Base-by-base conservation (phyloP, 192 early-diverging fungal genomes). In the Obelidium mucronatum region DNA sequence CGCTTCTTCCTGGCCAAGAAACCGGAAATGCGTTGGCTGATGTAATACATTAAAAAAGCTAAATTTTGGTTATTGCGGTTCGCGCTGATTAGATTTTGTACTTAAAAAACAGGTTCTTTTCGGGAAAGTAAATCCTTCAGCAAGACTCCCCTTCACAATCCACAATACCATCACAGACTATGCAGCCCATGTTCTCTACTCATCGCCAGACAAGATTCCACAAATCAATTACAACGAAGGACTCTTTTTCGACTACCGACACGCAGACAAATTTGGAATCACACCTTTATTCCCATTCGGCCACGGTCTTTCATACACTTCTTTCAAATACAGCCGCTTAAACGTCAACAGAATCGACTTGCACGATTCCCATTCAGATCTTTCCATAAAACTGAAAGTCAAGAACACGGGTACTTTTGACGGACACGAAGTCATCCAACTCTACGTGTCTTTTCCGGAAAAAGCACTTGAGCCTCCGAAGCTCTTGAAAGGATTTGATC, bases 91-190 rank as follows among this genome's bases (percentile, higher is more conserved):
- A n/a, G n/a, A n/a, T n/a, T n/a, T n/a, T n/a, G n/a, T n/a, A n/a
- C n/a, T n/a, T n/a, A n/a, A n/a, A n/a, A n/a, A n/a, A 19, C 28
- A 59, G 56, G 56, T 65, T 39, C 76, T 92, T 1, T 92, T 90
- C 73, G 90, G 91, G n/a, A 74, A 88, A 44, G 83, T 91, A 44
- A 91, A 90, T 61, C 91, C 91, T 19, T 87, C 86, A 36, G 90
- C 84, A 30, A 78, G 89, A n/a, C 79, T 92, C 8, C 91, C 91
- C 28, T 91, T 92, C 76, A 91, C 89, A 39, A 86, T 92, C 75
- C 78, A 59, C 60, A 78, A 79, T 33, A 19, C 75, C 30, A 37
- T 34, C 15, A 34, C 31, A 5, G 85, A 91, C 42, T 91, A 91
- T 58, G 52, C 56, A 31, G 77, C 78, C 44, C 51, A 77, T 26